Percentiles rank a stretch among this genome's conserved stretches.
phyloP scores from a whole-genome alignment of 1,139 yeast genomes.

The Groenewaldozyma auringiensis region DNA sequence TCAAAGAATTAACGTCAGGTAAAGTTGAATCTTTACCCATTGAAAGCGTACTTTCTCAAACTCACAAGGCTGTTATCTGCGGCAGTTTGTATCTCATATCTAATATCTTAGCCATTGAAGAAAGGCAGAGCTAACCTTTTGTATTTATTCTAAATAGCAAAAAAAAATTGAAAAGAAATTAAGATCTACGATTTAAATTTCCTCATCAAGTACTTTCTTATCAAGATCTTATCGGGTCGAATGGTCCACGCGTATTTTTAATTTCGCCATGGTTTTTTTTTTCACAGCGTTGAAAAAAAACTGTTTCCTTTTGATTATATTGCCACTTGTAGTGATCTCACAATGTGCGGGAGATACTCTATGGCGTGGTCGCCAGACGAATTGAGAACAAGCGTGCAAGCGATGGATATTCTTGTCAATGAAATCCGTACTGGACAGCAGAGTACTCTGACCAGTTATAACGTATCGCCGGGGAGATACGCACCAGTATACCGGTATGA shows the following conservation, averaged over 20 bases:
- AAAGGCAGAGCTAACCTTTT: no score
- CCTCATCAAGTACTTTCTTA: no score
- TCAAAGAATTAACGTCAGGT: conserved; percentile 11
- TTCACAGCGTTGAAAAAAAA: no score
- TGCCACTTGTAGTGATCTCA: no score
- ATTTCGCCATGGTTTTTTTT: no score
- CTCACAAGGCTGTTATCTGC: conserved; percentile 43
- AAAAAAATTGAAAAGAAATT: no score
- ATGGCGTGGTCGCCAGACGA: conserved; percentile 18
- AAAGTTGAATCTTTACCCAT: conserved; percentile 9
- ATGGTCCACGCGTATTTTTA: no score
- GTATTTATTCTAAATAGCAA: no score
- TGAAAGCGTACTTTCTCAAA: background rate
- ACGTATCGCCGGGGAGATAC: conserved; percentile 45
- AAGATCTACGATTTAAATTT: no score
- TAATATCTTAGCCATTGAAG: conserved; percentile 43
- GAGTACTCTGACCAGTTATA: conserved; percentile 29
- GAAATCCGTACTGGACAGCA: conserved; percentile 22
- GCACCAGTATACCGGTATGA: conserved; percentile 38
- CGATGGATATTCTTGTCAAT: conserved; percentile 18
- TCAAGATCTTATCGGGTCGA: no score
- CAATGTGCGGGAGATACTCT: conserved; percentile 20
- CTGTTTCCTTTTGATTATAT: no score
- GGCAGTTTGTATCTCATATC: conserved; percentile 76
- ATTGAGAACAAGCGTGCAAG: conserved; percentile 12